phyloP scores from a whole-genome alignment of 2,329 filamentous ascomycete genomes.

The Fusarium brevicatenulatum region DNA sequence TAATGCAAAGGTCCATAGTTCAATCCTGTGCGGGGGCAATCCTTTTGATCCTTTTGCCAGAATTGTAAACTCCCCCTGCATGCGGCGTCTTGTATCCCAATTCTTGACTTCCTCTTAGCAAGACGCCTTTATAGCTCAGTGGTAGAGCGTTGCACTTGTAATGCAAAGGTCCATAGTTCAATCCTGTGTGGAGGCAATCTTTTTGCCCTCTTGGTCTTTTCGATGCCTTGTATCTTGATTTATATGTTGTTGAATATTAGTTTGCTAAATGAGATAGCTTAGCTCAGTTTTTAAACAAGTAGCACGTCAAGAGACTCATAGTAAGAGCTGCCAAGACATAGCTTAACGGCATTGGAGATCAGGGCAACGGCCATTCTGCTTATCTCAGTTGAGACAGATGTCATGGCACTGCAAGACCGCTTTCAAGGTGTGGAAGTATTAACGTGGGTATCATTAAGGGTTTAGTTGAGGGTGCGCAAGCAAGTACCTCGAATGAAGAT shows the following conservation, averaged over 20 bases:
- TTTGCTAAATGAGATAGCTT: background rate
- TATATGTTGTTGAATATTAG: too few relatives aligned
- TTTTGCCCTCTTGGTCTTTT: background rate
- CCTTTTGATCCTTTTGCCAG: conserved; percentile 7
- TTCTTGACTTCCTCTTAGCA: rapidly evolving
- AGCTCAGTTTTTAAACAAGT: background rate
- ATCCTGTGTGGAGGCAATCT: conserved; percentile 36
- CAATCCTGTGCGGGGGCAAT: conserved; percentile 38
- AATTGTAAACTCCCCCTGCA: too few relatives aligned
- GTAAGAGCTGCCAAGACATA: background rate
- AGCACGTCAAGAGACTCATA: background rate
- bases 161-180: conserved; percentile 41
- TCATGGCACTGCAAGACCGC: background rate
- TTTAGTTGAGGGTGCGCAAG: conserved; percentile 24
- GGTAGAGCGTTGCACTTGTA: conserved; percentile 41
- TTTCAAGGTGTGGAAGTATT: conserved; percentile 9
- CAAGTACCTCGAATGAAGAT: conserved; percentile 32
- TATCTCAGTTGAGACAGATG: background rate
- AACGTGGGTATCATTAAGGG: conserved; percentile 41
- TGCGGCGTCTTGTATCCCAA: background rate
- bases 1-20: conserved; percentile 42
- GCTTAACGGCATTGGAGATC: background rate
- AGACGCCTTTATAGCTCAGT: conserved; percentile 37
- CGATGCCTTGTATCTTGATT: background rate
- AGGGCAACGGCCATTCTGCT: background rate